Base-by-base conservation (phyloP, 2,329 filamentous ascomycete genomes). In the Scleromitrula shiraiana region DNA sequence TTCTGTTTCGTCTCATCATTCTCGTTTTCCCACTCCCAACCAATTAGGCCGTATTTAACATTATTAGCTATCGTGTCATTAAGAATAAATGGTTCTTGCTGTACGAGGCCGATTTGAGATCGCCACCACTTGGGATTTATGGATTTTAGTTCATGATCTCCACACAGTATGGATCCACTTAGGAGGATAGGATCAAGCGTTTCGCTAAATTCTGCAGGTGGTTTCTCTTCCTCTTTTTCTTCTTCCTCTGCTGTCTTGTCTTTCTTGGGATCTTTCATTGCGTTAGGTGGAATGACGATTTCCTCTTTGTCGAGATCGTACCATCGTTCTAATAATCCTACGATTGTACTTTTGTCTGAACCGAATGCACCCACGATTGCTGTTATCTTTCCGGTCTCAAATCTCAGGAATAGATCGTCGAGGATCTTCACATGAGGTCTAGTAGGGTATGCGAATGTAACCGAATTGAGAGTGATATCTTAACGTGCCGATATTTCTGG, bases 81-180 rank as follows among this genome's bases (percentile, higher is more conserved):
- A 63, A 85, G 85, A 1, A 85, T 67, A 49, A 82, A 81, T 0
- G 80, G 80, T 49, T 85, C 80, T 57, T 85, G 82, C 52, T 83
- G 78, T 4, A 85, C 82, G 5, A 85, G 68, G 0, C 80, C 78
- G 50, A 85, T 83, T 53, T 79, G 73, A 1, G 70, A 71, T 41
- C 76, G 59, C 68, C 68, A 71, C 76, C 75, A 88, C 53, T 79
- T 81, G 29, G 85, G 56, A 27, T 86, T 72, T 19, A 85, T 69
- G 2, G 77, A 70, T 2, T 73, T 67, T 17, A 87, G 65, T 20
- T 74, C 64, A 32, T 75, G 72, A 1, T 69, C 73, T 30, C 72
- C 75, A 4, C 80, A 75, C 0, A 66, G 65, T 37, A 87, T 73
- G 3, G 62, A 67, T 1, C 78, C 80, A 49, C 66, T 65, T 6